Percentiles rank a stretch among this genome's conserved stretches.
These are phyloP conservation scores for Oemleria cerasiformis DNA, from an alignment of 306 rosid genomes.

Conservation along the genomic window DNA sequence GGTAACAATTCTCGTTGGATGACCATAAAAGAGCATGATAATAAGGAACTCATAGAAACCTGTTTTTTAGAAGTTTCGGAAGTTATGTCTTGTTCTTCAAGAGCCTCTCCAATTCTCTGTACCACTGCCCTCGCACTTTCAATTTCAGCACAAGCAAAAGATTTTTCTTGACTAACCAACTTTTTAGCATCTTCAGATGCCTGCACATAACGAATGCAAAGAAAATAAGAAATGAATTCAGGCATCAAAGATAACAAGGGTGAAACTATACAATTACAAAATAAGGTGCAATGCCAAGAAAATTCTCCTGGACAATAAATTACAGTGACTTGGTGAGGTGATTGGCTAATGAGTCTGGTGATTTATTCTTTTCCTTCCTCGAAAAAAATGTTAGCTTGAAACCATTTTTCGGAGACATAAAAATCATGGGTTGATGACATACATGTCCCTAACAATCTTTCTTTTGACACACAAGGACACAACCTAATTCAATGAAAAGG, in stretches of 20 bases:
- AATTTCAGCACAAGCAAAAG: constrained; percentile 96
- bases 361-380: background rate
- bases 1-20: background rate
- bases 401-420: background rate
- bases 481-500: background rate
- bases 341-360: background rate
- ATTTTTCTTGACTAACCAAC: constrained; percentile 92
- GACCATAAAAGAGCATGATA: background rate
- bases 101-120: constrained; percentile 88
- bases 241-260: background rate
- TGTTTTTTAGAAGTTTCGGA: constrained; percentile 63
- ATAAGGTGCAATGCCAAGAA: background rate
- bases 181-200: constrained; percentile 98
- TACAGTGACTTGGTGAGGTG: background rate
- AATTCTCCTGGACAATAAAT: background rate
- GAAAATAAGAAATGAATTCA: background rate
- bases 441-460: no score
- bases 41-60: constrained; percentile 37
- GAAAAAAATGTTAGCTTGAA: background rate
- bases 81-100: constrained; percentile 71
- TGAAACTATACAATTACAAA: background rate
- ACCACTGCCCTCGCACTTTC: constrained; percentile 94
- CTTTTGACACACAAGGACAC: no score
- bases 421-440: background rate
- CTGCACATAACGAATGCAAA: constrained; percentile 34